A percentile compares a stretch with the other conserved stretches of the same genome.
These are phyloP conservation scores for Rubroboletus satanas DNA, from an alignment of 768 basidiomycete species.

Conservation along the genomic window DNA sequence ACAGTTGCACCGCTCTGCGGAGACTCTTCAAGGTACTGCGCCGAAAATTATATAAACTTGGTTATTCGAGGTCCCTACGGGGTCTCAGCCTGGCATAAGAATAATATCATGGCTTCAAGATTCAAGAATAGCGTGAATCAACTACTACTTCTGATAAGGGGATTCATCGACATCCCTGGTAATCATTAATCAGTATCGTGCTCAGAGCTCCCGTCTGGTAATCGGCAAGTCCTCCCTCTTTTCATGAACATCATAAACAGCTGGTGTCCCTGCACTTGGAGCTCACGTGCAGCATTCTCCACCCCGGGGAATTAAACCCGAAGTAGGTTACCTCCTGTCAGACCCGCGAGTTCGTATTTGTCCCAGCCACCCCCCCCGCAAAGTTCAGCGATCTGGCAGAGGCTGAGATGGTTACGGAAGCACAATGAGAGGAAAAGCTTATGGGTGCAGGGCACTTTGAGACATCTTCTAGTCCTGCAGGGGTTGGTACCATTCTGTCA, in stretches of 20 bases:
- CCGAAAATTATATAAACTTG: not conserved
- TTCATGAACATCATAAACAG: slow-evolving; percentile 68
- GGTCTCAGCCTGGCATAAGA: no score
- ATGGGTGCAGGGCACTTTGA: slow-evolving; percentile 84
- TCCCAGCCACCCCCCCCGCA: slow-evolving; percentile 84
- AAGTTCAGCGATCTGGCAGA: slow-evolving; percentile 73
- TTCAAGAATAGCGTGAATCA: no score
- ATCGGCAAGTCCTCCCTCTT: slow-evolving; percentile 66
- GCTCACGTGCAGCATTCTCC: slow-evolving; percentile 61
- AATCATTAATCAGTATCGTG: not conserved
- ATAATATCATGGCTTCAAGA: no score
- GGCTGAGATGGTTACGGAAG: not conserved
- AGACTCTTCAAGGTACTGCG: not conserved
- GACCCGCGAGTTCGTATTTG: slow-evolving; percentile 71
- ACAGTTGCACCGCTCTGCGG: not conserved
- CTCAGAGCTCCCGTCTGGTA: slow-evolving; percentile 9
- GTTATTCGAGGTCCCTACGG: no score
- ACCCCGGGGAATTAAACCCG: slow-evolving; percentile 76
- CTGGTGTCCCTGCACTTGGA: slow-evolving; percentile 52
- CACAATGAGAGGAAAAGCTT: slow-evolving; percentile 18
- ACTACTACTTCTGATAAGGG: not conserved
- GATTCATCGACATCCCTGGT: no score
- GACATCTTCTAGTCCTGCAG: slow-evolving; percentile 82
- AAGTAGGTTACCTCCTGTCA: slow-evolving; percentile 82
- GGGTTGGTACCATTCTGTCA: slow-evolving; percentile 64